Base-by-base conservation (phyloP, 2,329 filamentous ascomycete species). In the Lojkania enalia region DNA sequence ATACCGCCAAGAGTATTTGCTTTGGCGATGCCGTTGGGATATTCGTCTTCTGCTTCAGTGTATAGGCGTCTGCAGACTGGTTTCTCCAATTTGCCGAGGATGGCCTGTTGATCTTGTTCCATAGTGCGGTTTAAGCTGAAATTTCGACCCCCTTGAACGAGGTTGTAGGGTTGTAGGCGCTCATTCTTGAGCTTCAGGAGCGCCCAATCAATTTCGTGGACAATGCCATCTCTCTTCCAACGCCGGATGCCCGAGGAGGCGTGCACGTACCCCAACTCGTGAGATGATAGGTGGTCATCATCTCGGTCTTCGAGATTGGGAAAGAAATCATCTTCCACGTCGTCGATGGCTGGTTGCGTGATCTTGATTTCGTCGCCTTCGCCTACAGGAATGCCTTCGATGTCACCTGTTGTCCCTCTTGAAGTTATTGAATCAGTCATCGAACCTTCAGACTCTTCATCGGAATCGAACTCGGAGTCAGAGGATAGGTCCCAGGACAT, bases 181-280 rank as follows among this genome's bases (percentile, higher is more conserved):
- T 85, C 79, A 3, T 85, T 77, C 9, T 86, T 76, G 52, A 97
- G 88, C 55, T 88, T 83, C 57, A 97, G 90, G 2, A 97, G 75
- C 0, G 91, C 90, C 92, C 92, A 97, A 68, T 97, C 92, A 33
- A 97, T 90, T 68, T 97, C 92, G 65, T 96, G 92, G 4, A 88
- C 77, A 18, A 95, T 74, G 3, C 86, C 84, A 49, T 86, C 78
- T 47, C 85, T 80, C 39, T 76, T 79, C 64, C 87, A 85, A 20
- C 92, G 83, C 3, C 90, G 84, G 46, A 97, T 87, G 5, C 92
- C 92, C 16, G 90, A 96, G 0, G 90, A 95, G 0, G 92, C 92
- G 60, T 95, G 90, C 3, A 97, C 77, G 59, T 90, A 84, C 2
- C 92, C 92, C 1, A 97, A 77, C 12, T 84, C 82, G 59, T 88